phyloP scores from a whole-genome alignment of 352 stramenopile species.

The Globisporangium nagaii region DNA sequence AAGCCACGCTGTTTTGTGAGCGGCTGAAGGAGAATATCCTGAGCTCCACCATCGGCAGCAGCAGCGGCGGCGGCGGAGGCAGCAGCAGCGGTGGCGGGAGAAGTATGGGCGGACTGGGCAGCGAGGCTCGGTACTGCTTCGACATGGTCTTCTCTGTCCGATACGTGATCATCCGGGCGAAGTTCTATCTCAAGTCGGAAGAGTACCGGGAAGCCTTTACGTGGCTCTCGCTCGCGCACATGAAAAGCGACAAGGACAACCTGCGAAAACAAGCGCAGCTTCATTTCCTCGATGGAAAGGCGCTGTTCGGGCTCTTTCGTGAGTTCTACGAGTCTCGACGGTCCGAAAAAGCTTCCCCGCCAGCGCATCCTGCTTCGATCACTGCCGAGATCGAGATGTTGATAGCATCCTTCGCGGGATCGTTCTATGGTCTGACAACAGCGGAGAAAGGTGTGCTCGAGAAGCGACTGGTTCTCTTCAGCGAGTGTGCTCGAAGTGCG shows the following conservation, averaged over 20 bases:
- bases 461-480: constrained; percentile 47
- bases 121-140: constrained; percentile 71
- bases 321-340: constrained; percentile 40
- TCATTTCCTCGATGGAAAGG: constrained; percentile 57
- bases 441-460: constrained; percentile 50
- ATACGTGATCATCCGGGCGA: constrained; percentile 63
- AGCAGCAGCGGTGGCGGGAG: constrained; percentile 51
- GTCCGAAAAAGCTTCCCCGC: constrained; percentile 12
- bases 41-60: constrained; percentile 11
- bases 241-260: constrained; percentile 75
- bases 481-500: constrained; percentile 30
- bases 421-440: constrained; percentile 60
- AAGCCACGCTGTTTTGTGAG: constrained; percentile 73
- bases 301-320: constrained; percentile 46
- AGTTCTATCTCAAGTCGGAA: constrained; percentile 49
- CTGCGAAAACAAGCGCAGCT: constrained; percentile 60
- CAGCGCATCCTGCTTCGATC: constrained; percentile 21
- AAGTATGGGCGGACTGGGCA: constrained; percentile 63
- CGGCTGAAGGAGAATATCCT: constrained; percentile 58
- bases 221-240: constrained; percentile 70
- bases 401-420: constrained; percentile 47
- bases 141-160: constrained; percentile 75
- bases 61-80: constrained; percentile 45
- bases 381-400: constrained; percentile 43
- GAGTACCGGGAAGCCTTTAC: constrained; percentile 56